Base-by-base conservation (phyloP, 2,329 filamentous ascomycete species). In the Trichoderma simmonsii region DNA sequence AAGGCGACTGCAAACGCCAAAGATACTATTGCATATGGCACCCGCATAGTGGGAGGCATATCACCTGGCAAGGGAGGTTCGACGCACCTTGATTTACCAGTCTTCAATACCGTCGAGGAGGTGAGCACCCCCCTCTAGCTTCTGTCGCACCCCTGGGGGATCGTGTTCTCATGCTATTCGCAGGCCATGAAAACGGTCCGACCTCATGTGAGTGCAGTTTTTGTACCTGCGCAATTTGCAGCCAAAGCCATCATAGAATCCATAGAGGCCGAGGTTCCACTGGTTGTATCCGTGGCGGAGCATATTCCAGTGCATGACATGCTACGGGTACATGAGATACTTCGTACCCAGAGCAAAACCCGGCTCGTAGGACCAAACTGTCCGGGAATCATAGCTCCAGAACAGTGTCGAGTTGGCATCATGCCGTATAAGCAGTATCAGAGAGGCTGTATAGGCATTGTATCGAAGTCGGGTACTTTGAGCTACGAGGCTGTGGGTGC, bases 401-500 rank as follows among this genome's bases (percentile, higher is more conserved):
- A 90, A 26, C 90, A 89, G 3, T 95, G 92, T 75, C 71, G 82
- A 0, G 79, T 83, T 6, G 82, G 82, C 2, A 83, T 83, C 54
- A 83, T 83, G 82, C 82, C 82, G 0, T 82, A 81, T 63, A 77
- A 76, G 34, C 82, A 83, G 74, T 83, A 82, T 30, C 73, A 70
- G 1, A 86, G 89, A 0, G 93, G 92, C 0, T 87, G 88, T 71
- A 84, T 95, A 26, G 92, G 92, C 2, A 92, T 95, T 70, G 88
- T 93, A 3, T 91, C 92, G n/a, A 94, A 93, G 78, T 94, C 91
- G 0, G 93, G 92, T 1, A 95, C 93, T 0, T 82, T 95, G 54
- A 93, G 91, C 73, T 95, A 95, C 77, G 93, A 95, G 79, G 89
- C 92, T 2, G 92, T 94, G 1, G 92, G 91, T 0, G 90, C 91